A percentile compares a stretch with the other conserved stretches of the same genome.
Conservation (phyloP, 225 moss, liverwort and hornwort genomes). For the Physcomitrellopsis africana region DNA sequence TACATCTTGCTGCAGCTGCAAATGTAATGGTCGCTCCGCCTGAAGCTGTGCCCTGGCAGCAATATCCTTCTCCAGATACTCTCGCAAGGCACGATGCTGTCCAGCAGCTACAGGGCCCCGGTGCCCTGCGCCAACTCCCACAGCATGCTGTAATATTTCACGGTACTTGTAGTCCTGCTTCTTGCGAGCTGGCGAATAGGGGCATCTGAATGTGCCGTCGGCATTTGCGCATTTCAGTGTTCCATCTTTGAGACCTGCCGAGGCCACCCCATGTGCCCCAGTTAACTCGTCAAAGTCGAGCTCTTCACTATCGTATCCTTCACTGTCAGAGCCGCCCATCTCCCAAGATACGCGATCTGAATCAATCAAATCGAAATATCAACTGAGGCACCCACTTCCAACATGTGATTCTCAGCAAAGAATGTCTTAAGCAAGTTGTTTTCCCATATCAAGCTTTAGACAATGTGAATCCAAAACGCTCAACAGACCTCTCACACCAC, state of each 20-base stretch:
- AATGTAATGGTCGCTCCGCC: conserved; percentile 49
- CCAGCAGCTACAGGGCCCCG: conserved; percentile 62
- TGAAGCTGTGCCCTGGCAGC: conserved; percentile 40
- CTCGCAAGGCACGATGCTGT: conserved; percentile 68
- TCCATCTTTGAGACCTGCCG: conserved; percentile 33
- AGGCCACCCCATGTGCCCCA: conserved; percentile 45
- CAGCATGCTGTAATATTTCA: conserved; percentile 77
- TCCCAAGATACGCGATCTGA: conserved; percentile 27
- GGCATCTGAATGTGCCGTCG: conserved; percentile 81
- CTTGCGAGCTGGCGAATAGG: conserved; percentile 73
- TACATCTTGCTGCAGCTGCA: conserved; percentile 49
- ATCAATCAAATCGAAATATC: conserved; percentile 6
- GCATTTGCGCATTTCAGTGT: conserved; percentile 46
- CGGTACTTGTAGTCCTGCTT: conserved; percentile 69
- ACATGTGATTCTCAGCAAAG: neutral
- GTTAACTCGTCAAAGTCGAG: conserved; percentile 40
- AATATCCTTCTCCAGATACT: conserved; percentile 48
- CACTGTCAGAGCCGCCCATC: conserved; percentile 48
- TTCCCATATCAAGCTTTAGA: neutral
- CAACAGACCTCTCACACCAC: neutral
- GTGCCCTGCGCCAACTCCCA: conserved; percentile 62
- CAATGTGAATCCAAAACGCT: neutral
- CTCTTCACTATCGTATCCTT: conserved; percentile 31
- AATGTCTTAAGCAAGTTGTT: neutral
- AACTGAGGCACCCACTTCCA: neutral